phyloP scores from a whole-genome alignment of 306 rosid genomes.

The Nissolia schottii region DNA sequence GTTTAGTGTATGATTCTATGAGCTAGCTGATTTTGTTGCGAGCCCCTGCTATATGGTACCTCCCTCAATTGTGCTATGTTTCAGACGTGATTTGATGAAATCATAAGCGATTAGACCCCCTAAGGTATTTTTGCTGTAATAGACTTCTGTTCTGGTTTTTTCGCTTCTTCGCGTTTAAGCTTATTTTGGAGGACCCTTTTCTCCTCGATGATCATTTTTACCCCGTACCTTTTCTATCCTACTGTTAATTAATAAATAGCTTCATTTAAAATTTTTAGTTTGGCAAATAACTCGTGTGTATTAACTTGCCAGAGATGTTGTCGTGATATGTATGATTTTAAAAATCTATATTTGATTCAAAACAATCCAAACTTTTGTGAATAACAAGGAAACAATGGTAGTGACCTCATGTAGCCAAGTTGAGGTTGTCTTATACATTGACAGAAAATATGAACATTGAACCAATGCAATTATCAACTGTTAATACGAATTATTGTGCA shows the following conservation, averaged over 20 bases:
- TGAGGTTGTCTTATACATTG: background rate
- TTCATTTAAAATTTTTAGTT: background rate
- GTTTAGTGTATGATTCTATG: background rate
- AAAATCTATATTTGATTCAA: background rate
- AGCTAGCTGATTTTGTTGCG: background rate
- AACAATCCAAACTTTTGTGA: background rate
- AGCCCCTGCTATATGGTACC: slow-evolving; percentile 7
- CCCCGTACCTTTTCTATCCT: background rate
- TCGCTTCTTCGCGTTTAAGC: background rate
- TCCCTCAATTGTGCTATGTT: background rate
- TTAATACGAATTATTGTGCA: background rate
- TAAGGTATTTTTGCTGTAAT: background rate
- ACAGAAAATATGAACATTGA: background rate
- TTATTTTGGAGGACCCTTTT: background rate
- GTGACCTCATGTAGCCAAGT: background rate
- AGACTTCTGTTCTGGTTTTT: background rate
- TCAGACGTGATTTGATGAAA: background rate
- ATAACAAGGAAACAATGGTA: background rate
- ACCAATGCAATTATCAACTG: background rate
- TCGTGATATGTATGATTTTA: background rate
- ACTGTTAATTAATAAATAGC: background rate
- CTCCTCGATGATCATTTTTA: background rate
- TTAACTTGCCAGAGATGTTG: background rate
- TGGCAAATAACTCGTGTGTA: background rate
- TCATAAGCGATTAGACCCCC: background rate